These are phyloP conservation scores for Suhomyces kunorum DNA, from an alignment of 1,139 yeast species.

Conservation along the genomic window DNA sequence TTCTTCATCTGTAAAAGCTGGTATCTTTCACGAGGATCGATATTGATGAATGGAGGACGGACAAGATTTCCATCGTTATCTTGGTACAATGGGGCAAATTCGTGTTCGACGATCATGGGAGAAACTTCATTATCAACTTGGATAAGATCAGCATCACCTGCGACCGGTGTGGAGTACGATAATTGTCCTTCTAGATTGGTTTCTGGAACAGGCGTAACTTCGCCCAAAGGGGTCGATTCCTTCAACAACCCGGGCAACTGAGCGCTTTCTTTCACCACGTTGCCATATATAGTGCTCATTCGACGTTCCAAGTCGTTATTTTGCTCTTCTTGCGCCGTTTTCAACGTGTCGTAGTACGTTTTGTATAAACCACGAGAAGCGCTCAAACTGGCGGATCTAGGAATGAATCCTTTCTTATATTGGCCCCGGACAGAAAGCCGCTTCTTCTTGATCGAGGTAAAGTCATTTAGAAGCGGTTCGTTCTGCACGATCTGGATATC, in stretches of 20 bases:
- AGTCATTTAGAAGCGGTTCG: slow-evolving; percentile 24
- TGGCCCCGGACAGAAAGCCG: slow-evolving; percentile 31
- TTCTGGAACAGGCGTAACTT: slow-evolving; percentile 8
- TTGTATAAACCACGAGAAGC: slow-evolving; percentile 29
- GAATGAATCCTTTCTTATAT: slow-evolving; percentile 25
- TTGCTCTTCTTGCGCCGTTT: slow-evolving; percentile 28
- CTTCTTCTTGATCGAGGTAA: slow-evolving; percentile 33
- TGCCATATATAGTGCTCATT: slow-evolving; percentile 28
- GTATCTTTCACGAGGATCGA: slow-evolving; percentile 48
- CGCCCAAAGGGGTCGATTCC: slow-evolving; percentile 16
- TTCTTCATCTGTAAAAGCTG: slow-evolving; percentile 43
- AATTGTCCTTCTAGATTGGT: not conserved
- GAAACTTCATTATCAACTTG: slow-evolving; percentile 5
- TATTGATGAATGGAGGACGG: slow-evolving; percentile 49
- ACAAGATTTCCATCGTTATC: slow-evolving; percentile 43
- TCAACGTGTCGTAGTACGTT: slow-evolving; percentile 26
- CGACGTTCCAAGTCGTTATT: slow-evolving; percentile 35
- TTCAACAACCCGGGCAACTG: slow-evolving; percentile 5
- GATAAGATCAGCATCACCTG: not conserved
- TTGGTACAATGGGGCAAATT: slow-evolving; percentile 36
- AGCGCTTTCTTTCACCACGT: slow-evolving; percentile 23
- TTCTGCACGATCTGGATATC: slow-evolving; percentile 13
- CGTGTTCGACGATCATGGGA: slow-evolving; percentile 25
- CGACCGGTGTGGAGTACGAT: not conserved
- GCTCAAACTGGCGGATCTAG: slow-evolving; percentile 30